A percentile compares a stretch with the other conserved stretches of the same genome.
Conservation (phyloP, 2,329 filamentous ascomycete genomes). For the Paraconiothyrium brasiliense region DNA sequence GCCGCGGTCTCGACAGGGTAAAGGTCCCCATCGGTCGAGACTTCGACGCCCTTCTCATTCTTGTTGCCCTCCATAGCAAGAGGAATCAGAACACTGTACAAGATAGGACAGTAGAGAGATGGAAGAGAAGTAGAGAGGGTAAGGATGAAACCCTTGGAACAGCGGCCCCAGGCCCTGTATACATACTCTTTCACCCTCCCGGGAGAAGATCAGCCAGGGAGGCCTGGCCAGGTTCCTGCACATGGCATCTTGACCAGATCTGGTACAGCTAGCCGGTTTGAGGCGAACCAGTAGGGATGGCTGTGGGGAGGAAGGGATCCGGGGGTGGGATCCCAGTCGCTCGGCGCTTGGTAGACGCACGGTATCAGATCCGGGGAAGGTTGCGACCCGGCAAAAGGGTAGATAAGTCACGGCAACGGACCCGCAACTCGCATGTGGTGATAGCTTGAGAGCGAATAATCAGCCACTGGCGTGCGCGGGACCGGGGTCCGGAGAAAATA, state of each 20-base stretch:
- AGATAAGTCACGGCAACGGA: not conserved
- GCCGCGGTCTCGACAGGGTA: slow-evolving; percentile 18
- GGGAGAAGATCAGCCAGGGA: not conserved
- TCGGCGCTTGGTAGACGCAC: not conserved
- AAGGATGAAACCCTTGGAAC: not conserved
- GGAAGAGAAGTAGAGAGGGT: slow-evolving; percentile 1
- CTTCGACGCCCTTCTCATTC: slow-evolving; percentile 22
- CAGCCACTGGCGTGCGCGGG: slow-evolving; percentile 3
- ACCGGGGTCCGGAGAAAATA: not conserved
- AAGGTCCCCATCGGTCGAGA: slow-evolving; percentile 21
- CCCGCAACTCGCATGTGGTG: slow-evolving; percentile 2
- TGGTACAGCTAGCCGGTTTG: not conserved
- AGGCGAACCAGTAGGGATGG: not conserved
- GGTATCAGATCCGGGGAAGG: slow-evolving; percentile 9
- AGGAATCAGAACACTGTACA: slow-evolving; percentile 1
- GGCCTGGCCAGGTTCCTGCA: not conserved
- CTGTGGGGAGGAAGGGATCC: slow-evolving; percentile 8
- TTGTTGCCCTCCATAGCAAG: slow-evolving; percentile 26
- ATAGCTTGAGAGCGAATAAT: not conserved
- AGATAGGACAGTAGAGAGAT: slow-evolving; percentile 5
- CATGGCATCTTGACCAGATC: not conserved
- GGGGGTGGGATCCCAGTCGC: slow-evolving; percentile 1
- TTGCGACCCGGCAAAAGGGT: slow-evolving; percentile 1
- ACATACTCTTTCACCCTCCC: slow-evolving; percentile 3
- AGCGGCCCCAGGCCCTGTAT: slow-evolving; percentile 2